Evolutionary conservation across 228 moss, liverwort and hornwort genomes (phyloP), one percentile per base, ranked within the genome.

Genomic region (Sphagnum fallax): DNA sequence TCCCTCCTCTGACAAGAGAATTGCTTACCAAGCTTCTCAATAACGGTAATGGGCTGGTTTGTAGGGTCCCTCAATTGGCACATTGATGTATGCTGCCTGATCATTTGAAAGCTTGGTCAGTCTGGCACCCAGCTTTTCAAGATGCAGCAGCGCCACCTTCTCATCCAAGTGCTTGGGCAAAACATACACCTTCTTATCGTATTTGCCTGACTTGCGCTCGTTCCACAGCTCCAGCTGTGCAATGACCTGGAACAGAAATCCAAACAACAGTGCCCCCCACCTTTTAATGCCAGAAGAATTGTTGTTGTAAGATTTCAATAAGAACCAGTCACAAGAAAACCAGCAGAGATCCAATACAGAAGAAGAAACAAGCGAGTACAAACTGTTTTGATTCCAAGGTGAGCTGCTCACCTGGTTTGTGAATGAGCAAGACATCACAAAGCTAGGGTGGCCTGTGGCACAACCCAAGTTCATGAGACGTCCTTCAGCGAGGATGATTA

Each of bases 361-460:
- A 9, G 9, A 48, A 15, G 8, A 9, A 15, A 64, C 10, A 64
- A 2, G 15, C 16, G 0, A 64, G n/a, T 64, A 8, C 10, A 64
- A 64, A 64, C 55, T 8, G 9, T 55, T 55, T 55, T 55, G 63
- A 18, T 48, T 8, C 1, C 63, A 64, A n/a, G 9, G 49, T 10
- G 8, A 32, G 5, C 32, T 15, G 49, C 49, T 52, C 16, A 79
- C 79, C 83, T 87, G 87, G 64, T 87, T 87, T 6, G 87, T 87
- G 83, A 87, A 87, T 0, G 87, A 87, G 63, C 87, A 87, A 0
- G 87, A 87, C 87, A 87, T 87, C 62, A 87, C 87, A 49, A 87
- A 87, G 70, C 87, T 87, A 4, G 87, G 87, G 78, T 87, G 87
- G 5, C 87, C 87, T 10, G 87, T 87, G 0, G 87, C 87, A 62